Evolutionary conservation across 305 asterid species (phyloP), one percentile per base, ranked within the genome.

Genomic region (Rubia tinctorum): DNA sequence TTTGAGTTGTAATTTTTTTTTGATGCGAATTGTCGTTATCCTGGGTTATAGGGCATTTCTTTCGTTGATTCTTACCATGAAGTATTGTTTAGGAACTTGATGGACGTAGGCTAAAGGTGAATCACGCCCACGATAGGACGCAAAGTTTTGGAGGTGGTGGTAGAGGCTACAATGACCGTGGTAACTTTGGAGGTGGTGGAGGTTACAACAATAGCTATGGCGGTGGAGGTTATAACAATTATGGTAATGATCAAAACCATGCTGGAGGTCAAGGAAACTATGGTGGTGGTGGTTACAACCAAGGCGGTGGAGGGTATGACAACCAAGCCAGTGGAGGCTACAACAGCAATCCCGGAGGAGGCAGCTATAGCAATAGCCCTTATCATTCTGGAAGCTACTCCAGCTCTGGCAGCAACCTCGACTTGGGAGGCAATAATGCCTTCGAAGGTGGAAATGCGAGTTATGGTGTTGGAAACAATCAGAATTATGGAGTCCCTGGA

Each of bases 31-130:
- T 39, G 42, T 39, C 8, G 42, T 39, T 39, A 39, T 39, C 42
- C 6, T 39, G 42, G 42, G 42, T 39, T 69, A 60, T n/a, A 61
- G 69, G 39, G 74, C 22, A 61, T 53, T 55, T 27, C 23, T 60
- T 60, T 22, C 64, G n/a, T 25, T 47, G 73, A 53, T 25, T 39
- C 62, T 47, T 20, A 18, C 5, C 22, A 2, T 40, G 20, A 37
- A 58, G 40, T 71, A 66, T 74, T 66, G 65, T 74, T 61, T 81
- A 91, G 98, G 93, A 88, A 4, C 93, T 93, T 79, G 84, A 93
- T 61, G 98, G 98, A 65, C 97, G 98, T 18, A 73, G 6, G 34
- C 58, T 93, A 45, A 91, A 81, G 84, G 98, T 93, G 77, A 83
- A 83, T 78, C 82, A 76, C 69, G 96, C 98, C 42, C 88, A 82